These are phyloP conservation scores for Sclerotiophoma versabilis DNA, from an alignment of 2,329 filamentous ascomycete species.

Conservation along the genomic window DNA sequence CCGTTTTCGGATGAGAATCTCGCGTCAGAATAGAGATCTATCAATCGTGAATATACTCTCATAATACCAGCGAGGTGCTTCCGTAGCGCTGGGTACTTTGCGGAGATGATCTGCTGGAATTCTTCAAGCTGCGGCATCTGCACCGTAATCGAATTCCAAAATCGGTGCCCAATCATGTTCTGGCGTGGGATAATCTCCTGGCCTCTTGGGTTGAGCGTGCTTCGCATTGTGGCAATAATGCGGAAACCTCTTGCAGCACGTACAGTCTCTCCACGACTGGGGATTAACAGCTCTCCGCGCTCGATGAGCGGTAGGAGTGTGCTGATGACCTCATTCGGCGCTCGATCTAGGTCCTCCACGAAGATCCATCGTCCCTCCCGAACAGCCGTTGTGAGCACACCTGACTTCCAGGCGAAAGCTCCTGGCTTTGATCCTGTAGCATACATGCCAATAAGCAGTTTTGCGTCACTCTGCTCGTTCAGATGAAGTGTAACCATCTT, in stretches of 20 bases:
- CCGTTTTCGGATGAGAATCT: constrained; percentile 60
- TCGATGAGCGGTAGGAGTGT: constrained; percentile 92
- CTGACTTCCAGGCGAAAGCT: constrained; percentile 89
- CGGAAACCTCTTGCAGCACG: constrained; percentile 84
- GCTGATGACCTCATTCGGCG: constrained; percentile 93
- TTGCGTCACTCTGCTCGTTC: constrained; percentile 98
- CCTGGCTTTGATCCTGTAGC: constrained; percentile 86
- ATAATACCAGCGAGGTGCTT: constrained; percentile 64
- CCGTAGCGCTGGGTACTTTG: constrained; percentile 73
- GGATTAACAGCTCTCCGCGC: constrained; percentile 86
- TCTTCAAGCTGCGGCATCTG: constrained; percentile 72
- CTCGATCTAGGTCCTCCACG: constrained; percentile 95
- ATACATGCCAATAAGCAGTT: constrained; percentile 93
- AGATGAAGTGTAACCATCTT: constrained; percentile 93
- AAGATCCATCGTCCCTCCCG: constrained; percentile 95
- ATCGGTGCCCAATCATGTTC: constrained; percentile 78
- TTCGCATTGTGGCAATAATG: constrained; percentile 90
- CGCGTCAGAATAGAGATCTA: constrained; percentile 50
- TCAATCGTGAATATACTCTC: constrained; percentile 60
- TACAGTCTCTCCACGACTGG: constrained; percentile 85
- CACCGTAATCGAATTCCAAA: constrained; percentile 83
- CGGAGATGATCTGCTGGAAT: constrained; percentile 74
- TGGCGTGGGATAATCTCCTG: constrained; percentile 72
- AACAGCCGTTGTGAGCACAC: constrained; percentile 92
- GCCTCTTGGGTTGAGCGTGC: constrained; percentile 68